Conservation (phyloP, 73 alveolate species). For the Paramecium primaurelia region DNA sequence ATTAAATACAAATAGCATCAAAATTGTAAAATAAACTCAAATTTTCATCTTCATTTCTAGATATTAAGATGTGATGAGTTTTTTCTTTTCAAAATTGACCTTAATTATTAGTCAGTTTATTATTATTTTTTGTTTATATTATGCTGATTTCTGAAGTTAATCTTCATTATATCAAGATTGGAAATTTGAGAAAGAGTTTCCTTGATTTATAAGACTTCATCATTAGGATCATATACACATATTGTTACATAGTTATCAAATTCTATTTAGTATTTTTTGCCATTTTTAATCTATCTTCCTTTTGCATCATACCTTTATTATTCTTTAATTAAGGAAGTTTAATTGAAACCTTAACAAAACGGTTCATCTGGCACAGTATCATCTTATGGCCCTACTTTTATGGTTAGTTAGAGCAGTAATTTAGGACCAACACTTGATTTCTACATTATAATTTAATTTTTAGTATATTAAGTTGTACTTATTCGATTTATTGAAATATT, state of each 20-base stretch:
- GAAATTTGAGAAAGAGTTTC: not conserved
- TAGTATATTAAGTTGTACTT: not conserved
- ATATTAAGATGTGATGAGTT: not conserved
- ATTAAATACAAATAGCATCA: not conserved
- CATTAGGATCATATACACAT: slow-evolving; percentile 10
- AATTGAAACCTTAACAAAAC: not conserved
- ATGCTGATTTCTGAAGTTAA: not conserved
- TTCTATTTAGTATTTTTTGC: not conserved
- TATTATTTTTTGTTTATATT: not conserved
- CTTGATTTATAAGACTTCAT: not conserved
- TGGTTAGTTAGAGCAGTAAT: not conserved
- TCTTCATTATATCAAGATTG: not conserved
- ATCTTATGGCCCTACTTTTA: not conserved
- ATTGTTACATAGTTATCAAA: not conserved
- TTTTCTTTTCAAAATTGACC: not conserved
- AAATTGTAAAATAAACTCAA: not conserved
- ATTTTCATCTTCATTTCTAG: not conserved
- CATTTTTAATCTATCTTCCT: not conserved
- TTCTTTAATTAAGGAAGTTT: not conserved
- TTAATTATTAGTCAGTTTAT: not conserved
- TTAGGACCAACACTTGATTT: not conserved
- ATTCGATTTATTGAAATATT: not conserved
- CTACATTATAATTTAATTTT: not conserved
- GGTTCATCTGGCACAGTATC: not conserved
- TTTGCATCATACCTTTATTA: not conserved